Base-by-base conservation (phyloP, 352 stramenopile species). In the Phytophthora tentaculata region DNA sequence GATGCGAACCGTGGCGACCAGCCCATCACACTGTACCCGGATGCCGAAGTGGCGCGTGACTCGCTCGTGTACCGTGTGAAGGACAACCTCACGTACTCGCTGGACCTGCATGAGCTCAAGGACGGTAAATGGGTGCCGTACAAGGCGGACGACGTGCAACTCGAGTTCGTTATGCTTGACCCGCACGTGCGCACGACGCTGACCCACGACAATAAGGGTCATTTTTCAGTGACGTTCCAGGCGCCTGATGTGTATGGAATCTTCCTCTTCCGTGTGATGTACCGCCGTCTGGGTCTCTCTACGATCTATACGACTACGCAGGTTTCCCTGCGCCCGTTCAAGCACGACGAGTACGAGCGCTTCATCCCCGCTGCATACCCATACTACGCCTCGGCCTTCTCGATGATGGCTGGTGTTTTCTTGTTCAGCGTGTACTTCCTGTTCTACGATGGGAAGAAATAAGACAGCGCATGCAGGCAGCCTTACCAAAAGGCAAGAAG, bases 101-200 rank as follows among this genome's bases (percentile, higher is more conserved):
- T 98, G 48, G 87, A 96, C 60, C 71, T 98, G 35, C 83, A 97
- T 59, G 89, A 98, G 71, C 94, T 91, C 16, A 77, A 90, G 58
- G 62, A 88, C 37, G 86, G 89, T 39, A 59, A 85, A 72, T 97
- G 90, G 90, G 59, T 76, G 41, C 83, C 89, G 4, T 97, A 84
- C 65, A 74, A 82, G 60, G 84, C 90, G 22, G 75, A 89, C 28
- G 92, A 97, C 48, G 76, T 97, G 62, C 93, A 98, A 82, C 77
- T 98, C 24, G 94, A 98, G 75, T 98, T 98, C 57, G 92, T 98
- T 44, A 98, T 98, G 94, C 83, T 98, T 28, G 91, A 98, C 75
- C 87, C 94, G 32, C 84, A 98, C 69, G 86, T 98, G 56, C 82
- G 93, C 59, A 97, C 90, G 63, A 98, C 88, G 22, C 71, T 98